phyloP scores from a whole-genome alignment of 192 early-diverging fungal genomes.

The Coemansia sp. region DNA sequence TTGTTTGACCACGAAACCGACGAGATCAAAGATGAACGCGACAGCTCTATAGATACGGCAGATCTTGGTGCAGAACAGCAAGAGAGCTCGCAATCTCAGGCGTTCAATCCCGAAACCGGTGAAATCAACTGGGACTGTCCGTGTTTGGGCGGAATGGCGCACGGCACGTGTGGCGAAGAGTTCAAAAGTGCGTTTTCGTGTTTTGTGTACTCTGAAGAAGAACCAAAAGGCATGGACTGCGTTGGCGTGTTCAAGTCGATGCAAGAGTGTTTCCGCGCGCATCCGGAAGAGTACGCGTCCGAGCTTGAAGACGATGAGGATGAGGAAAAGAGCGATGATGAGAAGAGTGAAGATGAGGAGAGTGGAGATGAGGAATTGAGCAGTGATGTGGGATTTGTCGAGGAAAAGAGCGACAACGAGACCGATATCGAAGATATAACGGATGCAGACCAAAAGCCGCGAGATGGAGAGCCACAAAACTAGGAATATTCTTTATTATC shows the following conservation, averaged over 20 bases:
- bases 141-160: constrained; percentile 91
- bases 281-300: constrained; percentile 89
- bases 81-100: constrained; percentile 54
- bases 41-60: constrained; percentile 20
- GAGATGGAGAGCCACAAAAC: neutral
- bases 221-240: constrained; percentile 98
- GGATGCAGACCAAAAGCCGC: neutral
- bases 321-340: constrained; percentile 47
- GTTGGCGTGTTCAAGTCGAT: constrained; percentile 89
- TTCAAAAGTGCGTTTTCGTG: constrained; percentile 98
- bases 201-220: constrained; percentile 89
- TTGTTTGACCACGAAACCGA: constrained; percentile 76
- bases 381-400: neutral
- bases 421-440: neutral
- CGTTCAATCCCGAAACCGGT: constrained; percentile 75
- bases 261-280: constrained; percentile 87
- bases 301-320: constrained; percentile 64
- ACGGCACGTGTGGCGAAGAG: constrained; percentile 93
- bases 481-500: neutral
- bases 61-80: constrained; percentile 17
- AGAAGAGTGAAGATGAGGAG: neutral
- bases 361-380: neutral
- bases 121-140: constrained; percentile 98
- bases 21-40: constrained; percentile 69
- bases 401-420: neutral